Evolutionary conservation across 148 eudicot species (phyloP), one percentile per base, ranked within the genome.

Genomic region (Gaultheria prostrata): DNA sequence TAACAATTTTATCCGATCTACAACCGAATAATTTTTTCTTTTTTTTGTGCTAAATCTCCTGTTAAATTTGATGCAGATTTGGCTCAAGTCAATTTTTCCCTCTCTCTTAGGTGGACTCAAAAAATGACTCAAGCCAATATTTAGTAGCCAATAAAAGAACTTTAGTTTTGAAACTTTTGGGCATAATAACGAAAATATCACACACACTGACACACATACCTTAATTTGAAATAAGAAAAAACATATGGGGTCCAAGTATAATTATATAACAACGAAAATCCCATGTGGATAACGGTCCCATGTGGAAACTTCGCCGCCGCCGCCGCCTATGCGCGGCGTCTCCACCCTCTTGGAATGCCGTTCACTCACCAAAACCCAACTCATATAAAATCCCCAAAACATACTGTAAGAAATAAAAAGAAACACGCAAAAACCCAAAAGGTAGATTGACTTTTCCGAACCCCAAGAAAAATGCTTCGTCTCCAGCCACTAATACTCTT

Each of bases 401-500:
- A 39, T 33, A n/a, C 30, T 2, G 15, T 7, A 20, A 20, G 3
- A 59, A 21, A 26, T 3, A 65, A 26, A 65, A 65, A 14, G 71
- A 28, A 65, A 65, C 32, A 28, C 9, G 26, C 2, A 6, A 56
- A 59, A 2, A 12, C 32, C 11, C 24, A 32, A n/a, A 45, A 39
- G 8, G 6, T 80, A 9, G 17, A 33, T 59, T 26, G 59, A 35
- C 48, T 39, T 74, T 33, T 57, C 49, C 39, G 18, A 43, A 17
- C 57, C 1, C 84, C 61, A 5, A 83, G 10, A 33, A 80, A 18
- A 70, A 85, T 85, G 87, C 54, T 21, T 56, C 69, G 59, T 71
- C 50, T 35, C 8, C 82, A 48, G 26, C 43, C 65, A 10, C 10
- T 80, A 4, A n/a, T 80, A 30, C 20, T 83, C 30, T 26, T 45